Evolutionary conservation across 805 yeast genomes (phyloP).

Genomic region (Cyberlindnera maritima): DNA sequence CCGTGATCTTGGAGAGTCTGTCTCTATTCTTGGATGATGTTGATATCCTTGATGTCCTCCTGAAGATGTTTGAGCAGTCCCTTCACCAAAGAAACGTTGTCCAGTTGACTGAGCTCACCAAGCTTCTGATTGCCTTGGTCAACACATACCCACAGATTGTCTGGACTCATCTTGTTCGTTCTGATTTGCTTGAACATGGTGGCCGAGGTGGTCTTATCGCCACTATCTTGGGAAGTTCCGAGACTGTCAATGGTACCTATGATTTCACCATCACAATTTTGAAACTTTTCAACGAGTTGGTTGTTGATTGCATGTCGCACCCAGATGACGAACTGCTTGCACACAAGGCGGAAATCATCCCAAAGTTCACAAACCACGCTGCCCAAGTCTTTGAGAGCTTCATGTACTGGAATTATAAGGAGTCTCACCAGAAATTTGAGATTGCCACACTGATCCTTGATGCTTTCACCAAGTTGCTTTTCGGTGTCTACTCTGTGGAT

Average conservation of each 20-base stretch:
- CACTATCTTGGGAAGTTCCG: constrained; percentile 66
- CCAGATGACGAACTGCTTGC: constrained; percentile 35
- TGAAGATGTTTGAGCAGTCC: constrained; percentile 66
- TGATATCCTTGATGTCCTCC: constrained; percentile 60
- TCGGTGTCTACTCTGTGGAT: constrained; percentile 54
- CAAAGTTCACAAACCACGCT: constrained; percentile 51
- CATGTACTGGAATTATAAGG: constrained; percentile 62
- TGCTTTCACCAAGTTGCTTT: constrained; percentile 53
- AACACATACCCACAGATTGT: constrained; percentile 59
- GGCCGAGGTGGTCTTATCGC: constrained; percentile 65
- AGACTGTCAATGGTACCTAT: constrained; percentile 66
- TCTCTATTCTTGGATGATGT: constrained; percentile 49
- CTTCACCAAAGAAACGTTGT: constrained; percentile 51
- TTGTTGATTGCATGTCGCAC: constrained; percentile 44
- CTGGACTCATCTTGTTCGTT: constrained; percentile 74
- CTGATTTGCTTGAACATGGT: constrained; percentile 59
- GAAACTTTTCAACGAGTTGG: constrained; percentile 51
- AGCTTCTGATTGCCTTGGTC: constrained; percentile 48
- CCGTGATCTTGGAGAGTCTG: constrained; percentile 33
- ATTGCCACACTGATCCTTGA: constrained; percentile 55
- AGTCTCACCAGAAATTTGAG: constrained; percentile 54
- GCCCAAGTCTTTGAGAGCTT: constrained; percentile 75
- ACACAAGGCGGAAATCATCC: constrained; percentile 51
- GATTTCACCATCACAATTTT: constrained; percentile 59
- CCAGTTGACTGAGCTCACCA: constrained; percentile 43